phyloP scores from a whole-genome alignment of 164 flowering plant genomes.

The Stephania japonica region DNA sequence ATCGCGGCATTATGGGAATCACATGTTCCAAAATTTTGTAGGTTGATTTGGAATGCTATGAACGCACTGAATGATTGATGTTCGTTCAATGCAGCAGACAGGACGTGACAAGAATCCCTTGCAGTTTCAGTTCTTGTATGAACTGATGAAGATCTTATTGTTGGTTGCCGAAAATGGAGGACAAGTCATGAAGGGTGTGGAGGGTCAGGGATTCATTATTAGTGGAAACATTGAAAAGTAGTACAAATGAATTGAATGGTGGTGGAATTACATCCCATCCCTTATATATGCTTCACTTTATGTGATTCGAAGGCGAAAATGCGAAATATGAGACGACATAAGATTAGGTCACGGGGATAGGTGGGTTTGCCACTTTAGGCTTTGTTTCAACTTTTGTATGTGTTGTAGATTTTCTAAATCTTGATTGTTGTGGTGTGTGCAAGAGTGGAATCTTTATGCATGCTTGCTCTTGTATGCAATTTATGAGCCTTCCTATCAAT shows the following conservation, averaged over 20 bases:
- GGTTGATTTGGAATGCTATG: slow-evolving; percentile 21
- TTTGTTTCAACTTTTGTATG: background rate
- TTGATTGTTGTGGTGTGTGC: background rate
- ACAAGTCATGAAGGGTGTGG: background rate
- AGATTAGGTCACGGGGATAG: background rate
- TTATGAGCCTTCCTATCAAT: background rate
- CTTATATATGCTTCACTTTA: background rate
- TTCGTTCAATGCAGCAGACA: no score
- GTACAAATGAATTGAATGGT: background rate
- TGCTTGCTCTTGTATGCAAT: background rate
- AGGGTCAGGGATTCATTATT: background rate
- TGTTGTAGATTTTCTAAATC: background rate
- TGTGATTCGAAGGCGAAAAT: background rate
- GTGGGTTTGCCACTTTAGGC: background rate
- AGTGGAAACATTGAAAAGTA: background rate
- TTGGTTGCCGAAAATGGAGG: background rate
- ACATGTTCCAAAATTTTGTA: slow-evolving; percentile 49
- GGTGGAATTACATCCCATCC: background rate
- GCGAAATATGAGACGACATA: background rate
- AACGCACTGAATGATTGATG: no score
- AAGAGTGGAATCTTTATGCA: background rate
- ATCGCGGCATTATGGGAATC: slow-evolving; percentile 46
- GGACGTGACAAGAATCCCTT: no score
- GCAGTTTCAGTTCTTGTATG: background rate
- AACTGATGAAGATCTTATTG: background rate